Base-by-base conservation (phyloP, 2,329 filamentous ascomycete species). In the Fusarium setosum region DNA sequence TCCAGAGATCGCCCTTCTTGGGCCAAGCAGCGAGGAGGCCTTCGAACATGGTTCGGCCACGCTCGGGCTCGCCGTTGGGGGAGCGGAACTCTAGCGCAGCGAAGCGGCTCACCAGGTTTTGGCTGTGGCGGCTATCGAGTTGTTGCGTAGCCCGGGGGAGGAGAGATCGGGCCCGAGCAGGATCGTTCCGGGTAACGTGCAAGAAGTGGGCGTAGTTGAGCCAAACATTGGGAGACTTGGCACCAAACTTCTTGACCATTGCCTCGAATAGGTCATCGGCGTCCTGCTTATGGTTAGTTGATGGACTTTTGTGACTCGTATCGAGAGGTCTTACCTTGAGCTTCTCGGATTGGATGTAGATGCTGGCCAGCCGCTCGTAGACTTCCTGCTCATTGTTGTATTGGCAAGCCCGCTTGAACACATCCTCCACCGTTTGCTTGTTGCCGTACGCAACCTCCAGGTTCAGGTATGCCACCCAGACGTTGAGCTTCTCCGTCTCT, bases 391-490 rank as follows among this genome's bases (percentile, higher is more conserved):
- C 86, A 74, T 98, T 94, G 75, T 97, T 97, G 81, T 96, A 94
- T 79, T 96, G 92, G 77, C 93, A 97, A 2, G 96, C 95, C 53
- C 93, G 89, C 82, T 92, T 94, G 84, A 99, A 98, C 8, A 94
- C 89, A 26, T 92, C 89, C 17, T 97, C 92, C 3, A 97, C 84
- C 1, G 87, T 90, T 59, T 96, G 92, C 58, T 96, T 91, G 68
- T 86, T 92, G 62, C 93, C 93, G 75, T 96, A 97, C 7, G 91
- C 90, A 66, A 96, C 94, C 80, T 99, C 96, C 70, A 99, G 82
- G 81, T 99, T 98, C 71, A 99, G 88, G 75, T 95, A 88, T 1
- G 94, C 96, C 60, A 96, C 90, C 96, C 96, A 99, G 52, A 97
- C 88, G 76, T 97, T 97, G 71, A 97, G 83, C 80, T 97, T 97